These are phyloP conservation scores for Jackrogersella minutella DNA, from an alignment of 495 filamentous ascomycete genomes.

Conservation along the genomic window DNA sequence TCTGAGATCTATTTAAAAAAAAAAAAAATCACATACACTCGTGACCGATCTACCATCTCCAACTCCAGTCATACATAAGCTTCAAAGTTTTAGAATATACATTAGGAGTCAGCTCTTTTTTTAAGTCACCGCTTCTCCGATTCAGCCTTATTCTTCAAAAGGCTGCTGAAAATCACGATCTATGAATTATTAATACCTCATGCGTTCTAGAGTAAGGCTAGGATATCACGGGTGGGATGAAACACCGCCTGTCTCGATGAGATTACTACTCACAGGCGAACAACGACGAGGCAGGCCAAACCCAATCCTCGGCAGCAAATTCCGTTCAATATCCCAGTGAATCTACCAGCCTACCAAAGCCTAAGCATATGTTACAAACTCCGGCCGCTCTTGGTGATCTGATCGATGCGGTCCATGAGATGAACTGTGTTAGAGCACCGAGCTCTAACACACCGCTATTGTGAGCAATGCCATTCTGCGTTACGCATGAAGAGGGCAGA, in stretches of 20 bases:
- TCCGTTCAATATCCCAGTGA: constrained; percentile 4
- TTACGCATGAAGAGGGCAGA: constrained; percentile 2
- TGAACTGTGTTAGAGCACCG: not conserved
- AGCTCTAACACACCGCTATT: not conserved
- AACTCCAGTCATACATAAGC: not conserved
- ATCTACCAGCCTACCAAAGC: not conserved
- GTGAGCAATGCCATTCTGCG: not conserved
- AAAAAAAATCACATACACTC: not conserved
- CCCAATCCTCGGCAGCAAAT: constrained; percentile 11
- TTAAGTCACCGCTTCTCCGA: not conserved
- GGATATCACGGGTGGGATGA: constrained; percentile 27
- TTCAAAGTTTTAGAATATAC: not conserved
- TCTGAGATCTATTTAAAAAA: constrained; percentile 2
- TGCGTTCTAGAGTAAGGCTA: constrained; percentile 24
- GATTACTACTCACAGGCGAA: constrained; percentile 30
- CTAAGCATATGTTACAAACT: not conserved
- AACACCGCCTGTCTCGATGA: constrained; percentile 39
- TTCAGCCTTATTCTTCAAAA: constrained; percentile 29
- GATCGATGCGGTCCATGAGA: constrained; percentile 7
- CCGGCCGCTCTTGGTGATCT: not conserved
- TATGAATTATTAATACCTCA: not conserved
- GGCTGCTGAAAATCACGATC: constrained; percentile 1
- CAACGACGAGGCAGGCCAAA: constrained; percentile 1
- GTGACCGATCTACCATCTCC: not conserved
- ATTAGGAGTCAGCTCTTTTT: constrained; percentile 13